These are phyloP conservation scores for Cyberlindnera mrakii DNA, from an alignment of 805 yeast genomes.

Conservation along the genomic window DNA sequence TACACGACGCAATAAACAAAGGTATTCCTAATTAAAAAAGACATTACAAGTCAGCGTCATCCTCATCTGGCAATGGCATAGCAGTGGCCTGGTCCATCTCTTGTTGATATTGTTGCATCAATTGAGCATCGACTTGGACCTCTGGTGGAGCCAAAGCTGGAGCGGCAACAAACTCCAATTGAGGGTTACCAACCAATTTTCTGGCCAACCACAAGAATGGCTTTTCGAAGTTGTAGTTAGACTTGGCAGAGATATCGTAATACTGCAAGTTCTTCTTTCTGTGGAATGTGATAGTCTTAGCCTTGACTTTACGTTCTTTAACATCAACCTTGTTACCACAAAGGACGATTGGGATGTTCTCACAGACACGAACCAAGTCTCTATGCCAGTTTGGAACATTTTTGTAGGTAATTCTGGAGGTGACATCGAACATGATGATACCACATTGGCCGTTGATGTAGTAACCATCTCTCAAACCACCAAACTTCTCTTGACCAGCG, in stretches of 20 bases:
- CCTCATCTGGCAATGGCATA: slow-evolving; percentile 99
- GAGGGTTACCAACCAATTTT: slow-evolving; percentile 97
- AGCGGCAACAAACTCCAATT: slow-evolving; percentile 96
- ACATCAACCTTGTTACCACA: slow-evolving; percentile 99
- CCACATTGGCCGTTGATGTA: slow-evolving; percentile 99
- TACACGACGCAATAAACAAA: background rate
- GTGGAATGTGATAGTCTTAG: slow-evolving; percentile 99
- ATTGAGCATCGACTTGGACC: slow-evolving; percentile 92
- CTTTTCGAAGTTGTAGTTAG: slow-evolving; percentile 98
- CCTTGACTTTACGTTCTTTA: slow-evolving; percentile 99
- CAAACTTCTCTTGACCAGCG: slow-evolving; percentile 99
- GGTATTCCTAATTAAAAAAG: background rate
- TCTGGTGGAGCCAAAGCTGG: slow-evolving; percentile 99
- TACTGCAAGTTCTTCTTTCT: slow-evolving; percentile 99
- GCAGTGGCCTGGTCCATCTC: slow-evolving; percentile 99
- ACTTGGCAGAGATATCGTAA: slow-evolving; percentile 99
- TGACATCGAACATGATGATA: slow-evolving; percentile 99
- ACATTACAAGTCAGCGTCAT: slow-evolving; percentile 91
- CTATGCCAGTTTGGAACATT: slow-evolving; percentile 99
- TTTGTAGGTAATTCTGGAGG: slow-evolving; percentile 98
- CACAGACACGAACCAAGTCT: slow-evolving; percentile 99
- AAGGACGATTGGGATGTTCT: slow-evolving; percentile 97
- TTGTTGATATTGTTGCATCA: slow-evolving; percentile 98
- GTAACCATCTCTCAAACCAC: slow-evolving; percentile 99
- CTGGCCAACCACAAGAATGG: slow-evolving; percentile 99